Conservation (phyloP, 306 rosid genomes). For the Mimosa pudica region DNA sequence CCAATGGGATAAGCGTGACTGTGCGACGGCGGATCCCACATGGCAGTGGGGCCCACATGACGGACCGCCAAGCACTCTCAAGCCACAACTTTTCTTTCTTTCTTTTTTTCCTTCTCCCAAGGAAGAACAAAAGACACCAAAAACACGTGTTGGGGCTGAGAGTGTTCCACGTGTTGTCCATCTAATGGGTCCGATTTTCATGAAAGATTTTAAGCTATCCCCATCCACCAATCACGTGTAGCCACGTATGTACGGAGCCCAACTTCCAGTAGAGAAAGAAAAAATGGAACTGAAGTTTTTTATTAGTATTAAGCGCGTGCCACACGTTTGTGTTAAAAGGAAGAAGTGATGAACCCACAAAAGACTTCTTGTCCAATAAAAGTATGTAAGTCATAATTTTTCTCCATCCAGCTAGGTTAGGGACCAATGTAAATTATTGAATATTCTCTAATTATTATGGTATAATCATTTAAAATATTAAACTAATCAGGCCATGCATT, state of each 20-base stretch:
- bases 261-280: too few species aligned
- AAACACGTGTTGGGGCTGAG: slow-evolving; percentile 22
- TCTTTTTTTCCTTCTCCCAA: neutral
- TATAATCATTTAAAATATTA: neutral
- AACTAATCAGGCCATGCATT: neutral
- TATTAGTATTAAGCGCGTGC: neutral
- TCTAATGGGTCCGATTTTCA: neutral
- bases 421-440: neutral
- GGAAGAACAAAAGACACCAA: neutral
- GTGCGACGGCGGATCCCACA: slow-evolving; percentile 21
- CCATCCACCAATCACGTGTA: rapidly evolving
- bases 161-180: slow-evolving; percentile 42
- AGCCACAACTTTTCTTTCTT: slow-evolving; percentile 40
- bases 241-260: slow-evolving; percentile 40
- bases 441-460: neutral
- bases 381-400: neutral
- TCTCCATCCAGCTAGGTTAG: neutral
- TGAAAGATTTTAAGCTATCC: neutral
- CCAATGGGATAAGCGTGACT: slow-evolving; percentile 31
- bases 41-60: slow-evolving; percentile 26
- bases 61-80: slow-evolving; percentile 46
- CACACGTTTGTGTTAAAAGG: neutral
- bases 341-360: neutral
- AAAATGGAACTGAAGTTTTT: neutral
- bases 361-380: neutral